Conservation (phyloP, 192 early-diverging fungal species). For the Lunasporangiospora selenospora region DNA sequence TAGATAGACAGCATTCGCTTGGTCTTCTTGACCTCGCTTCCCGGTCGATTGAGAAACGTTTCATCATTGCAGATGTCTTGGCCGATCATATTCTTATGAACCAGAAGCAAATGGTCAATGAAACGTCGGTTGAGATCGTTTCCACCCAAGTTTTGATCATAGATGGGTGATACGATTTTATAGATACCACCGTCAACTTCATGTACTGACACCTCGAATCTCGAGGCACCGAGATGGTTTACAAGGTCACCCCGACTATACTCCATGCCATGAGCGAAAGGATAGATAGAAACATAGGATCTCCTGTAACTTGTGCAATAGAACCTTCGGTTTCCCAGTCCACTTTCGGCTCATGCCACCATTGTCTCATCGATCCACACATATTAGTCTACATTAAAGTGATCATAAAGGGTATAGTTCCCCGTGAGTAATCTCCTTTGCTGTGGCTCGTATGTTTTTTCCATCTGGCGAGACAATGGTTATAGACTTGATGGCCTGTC, state of each 20-base stretch:
- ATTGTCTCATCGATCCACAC: neutral
- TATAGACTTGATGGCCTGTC: neutral
- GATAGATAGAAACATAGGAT: neutral
- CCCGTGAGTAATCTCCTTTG: neutral
- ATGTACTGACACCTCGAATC: constrained; percentile 84
- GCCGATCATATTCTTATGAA: constrained; percentile 77
- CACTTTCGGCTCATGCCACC: neutral
- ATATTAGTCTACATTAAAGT: neutral
- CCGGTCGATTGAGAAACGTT: neutral
- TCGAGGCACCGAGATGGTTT: constrained; percentile 81
- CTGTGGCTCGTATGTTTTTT: constrained; percentile 4
- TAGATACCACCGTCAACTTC: constrained; percentile 79
- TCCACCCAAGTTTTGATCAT: constrained; percentile 83
- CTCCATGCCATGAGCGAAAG: constrained; percentile 28
- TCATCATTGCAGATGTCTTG: constrained; percentile 6
- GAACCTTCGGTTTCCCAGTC: neutral
- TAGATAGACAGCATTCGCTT: constrained; percentile 12
- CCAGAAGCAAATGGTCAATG: constrained; percentile 83
- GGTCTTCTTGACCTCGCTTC: constrained; percentile 46
- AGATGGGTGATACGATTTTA: constrained; percentile 78
- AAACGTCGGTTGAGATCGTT: constrained; percentile 89
- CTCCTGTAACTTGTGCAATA: neutral
- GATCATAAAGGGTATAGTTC: constrained; percentile 3
- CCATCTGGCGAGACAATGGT: neutral
- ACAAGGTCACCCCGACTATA: constrained; percentile 76